Percentiles rank a stretch among this genome's conserved stretches.
Evolutionary conservation across 192 early-diverging fungal genomes (phyloP).

Genomic region (Thamnidium elegans): DNA sequence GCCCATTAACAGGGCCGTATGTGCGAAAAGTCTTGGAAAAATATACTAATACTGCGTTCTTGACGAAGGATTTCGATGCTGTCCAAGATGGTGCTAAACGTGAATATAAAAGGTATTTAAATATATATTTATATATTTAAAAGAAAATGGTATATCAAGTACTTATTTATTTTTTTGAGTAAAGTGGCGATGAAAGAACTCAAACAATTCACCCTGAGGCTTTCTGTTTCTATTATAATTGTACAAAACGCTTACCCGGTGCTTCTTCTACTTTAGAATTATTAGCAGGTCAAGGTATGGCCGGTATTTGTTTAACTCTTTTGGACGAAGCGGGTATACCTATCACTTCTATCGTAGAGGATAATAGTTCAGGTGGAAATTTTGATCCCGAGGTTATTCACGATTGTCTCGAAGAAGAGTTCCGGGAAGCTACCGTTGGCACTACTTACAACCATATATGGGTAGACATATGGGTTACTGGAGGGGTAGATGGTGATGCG

Average conservation of each 20-base stretch:
- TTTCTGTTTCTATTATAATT: slow-evolving; percentile 53
- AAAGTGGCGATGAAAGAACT: not conserved
- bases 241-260: slow-evolving; percentile 23
- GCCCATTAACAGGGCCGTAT: slow-evolving; percentile 13
- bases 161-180: not conserved
- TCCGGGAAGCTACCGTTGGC: slow-evolving; percentile 15
- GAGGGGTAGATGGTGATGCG: slow-evolving; percentile 35
- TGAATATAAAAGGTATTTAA: no score
- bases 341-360: slow-evolving; percentile 31
- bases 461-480: slow-evolving; percentile 52
- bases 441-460: slow-evolving; percentile 32
- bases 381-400: slow-evolving; percentile 16
- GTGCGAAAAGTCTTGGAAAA: not conserved
- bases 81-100: not conserved
- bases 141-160: no score
- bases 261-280: slow-evolving; percentile 39
- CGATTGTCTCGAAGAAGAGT: slow-evolving; percentile 24
- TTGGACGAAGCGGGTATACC: slow-evolving; percentile 38
- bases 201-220: slow-evolving; percentile 14
- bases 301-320: slow-evolving; percentile 52
- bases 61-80: not conserved
- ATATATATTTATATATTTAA: no score
- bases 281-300: slow-evolving; percentile 47
- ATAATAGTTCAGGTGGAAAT: not conserved
- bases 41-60: not conserved